Conservation (phyloP, 257 asterid species). For the Penstemon newberryi region DNA sequence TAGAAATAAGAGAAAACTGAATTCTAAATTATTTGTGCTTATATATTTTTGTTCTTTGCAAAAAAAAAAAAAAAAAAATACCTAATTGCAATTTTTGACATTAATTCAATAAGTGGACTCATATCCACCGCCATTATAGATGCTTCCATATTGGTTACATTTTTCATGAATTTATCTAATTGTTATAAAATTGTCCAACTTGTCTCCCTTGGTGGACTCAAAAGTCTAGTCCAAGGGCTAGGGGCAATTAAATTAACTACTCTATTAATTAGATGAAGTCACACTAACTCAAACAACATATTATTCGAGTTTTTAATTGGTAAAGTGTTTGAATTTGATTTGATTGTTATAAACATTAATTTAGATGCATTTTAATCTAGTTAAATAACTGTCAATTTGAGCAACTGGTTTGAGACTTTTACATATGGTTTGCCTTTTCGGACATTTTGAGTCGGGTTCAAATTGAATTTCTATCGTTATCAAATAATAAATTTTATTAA, state of each 20-base stretch:
- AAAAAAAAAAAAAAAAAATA: conserved; percentile 19
- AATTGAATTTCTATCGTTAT: too few relatives aligned
- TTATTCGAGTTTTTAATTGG: too few relatives aligned
- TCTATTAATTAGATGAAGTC: background rate
- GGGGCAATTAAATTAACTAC: background rate
- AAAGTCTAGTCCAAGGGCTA: background rate
- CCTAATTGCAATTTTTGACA: conserved; percentile 40
- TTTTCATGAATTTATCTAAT: background rate
- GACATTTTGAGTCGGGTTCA: too few relatives aligned
- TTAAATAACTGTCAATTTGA: background rate
- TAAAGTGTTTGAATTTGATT: too few relatives aligned
- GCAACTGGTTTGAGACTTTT: too few relatives aligned
- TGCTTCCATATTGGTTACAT: conserved; percentile 23
- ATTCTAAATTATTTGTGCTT: background rate
- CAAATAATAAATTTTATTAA: too few relatives aligned
- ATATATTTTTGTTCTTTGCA: background rate
- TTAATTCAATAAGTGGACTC: conserved; percentile 31
- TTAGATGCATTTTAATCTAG: background rate
- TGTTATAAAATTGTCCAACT: background rate
- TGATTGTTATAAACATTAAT: too few relatives aligned
- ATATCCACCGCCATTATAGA: conserved; percentile 40
- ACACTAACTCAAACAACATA: too few relatives aligned
- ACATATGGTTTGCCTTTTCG: too few relatives aligned
- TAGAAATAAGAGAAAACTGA: conserved; percentile 9
- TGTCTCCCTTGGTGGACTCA: conserved; percentile 15